Evolutionary conservation across 2,329 filamentous ascomycete genomes (phyloP), one percentile per base, ranked within the genome.

Genomic region (Paraphoma chrysanthemicola): DNA sequence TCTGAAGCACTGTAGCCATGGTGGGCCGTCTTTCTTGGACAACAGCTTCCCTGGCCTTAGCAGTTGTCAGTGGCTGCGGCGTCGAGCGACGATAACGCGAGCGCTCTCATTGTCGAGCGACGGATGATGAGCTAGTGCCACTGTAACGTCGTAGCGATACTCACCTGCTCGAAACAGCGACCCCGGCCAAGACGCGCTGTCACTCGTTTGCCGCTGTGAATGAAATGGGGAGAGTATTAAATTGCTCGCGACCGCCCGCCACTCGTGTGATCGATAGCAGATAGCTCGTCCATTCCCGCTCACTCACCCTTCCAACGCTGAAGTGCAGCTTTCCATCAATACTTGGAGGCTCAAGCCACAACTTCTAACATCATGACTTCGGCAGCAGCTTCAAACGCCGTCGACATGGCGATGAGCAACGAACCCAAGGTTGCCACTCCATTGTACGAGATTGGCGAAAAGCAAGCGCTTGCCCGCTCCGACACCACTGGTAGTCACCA

Each of bases 391-490:
- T 71, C 70, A 49, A 75, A 76, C 53, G 53, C 59, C 55, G 61
- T 67, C 18, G 74, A 77, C 52, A 62, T 76, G 57, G 74, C 74
- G 57, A 65, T 74, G 62, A 70, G 67, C 61, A 62, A 75, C 50
- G 71, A 76, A 66, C 74, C 74, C 50, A 70, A 69, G 57, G 48
- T 70, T 43, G 66, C 69, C 7, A 71, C 67, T 33, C 69, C 72
- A 38, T 44, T 75, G 30, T 75, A 66, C 44, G 74, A 76, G 57
- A 48, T 68, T 38, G 60, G 60, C 29, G 72, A 76, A 63, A 75
- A 76, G 68, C 63, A 68, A 31, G 68, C 64, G 6, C 57, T 76
- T 29, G 64, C 60, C 4, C 65, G 50, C 14, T 57, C 63, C 23
- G 66, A 58, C 51, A 68, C 60, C 44, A 60, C 59, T 29, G 51